A percentile compares a stretch with the other conserved stretches of the same genome.
Evolutionary conservation across 192 early-diverging fungal genomes (phyloP).

Genomic region (Coemansia sp.): DNA sequence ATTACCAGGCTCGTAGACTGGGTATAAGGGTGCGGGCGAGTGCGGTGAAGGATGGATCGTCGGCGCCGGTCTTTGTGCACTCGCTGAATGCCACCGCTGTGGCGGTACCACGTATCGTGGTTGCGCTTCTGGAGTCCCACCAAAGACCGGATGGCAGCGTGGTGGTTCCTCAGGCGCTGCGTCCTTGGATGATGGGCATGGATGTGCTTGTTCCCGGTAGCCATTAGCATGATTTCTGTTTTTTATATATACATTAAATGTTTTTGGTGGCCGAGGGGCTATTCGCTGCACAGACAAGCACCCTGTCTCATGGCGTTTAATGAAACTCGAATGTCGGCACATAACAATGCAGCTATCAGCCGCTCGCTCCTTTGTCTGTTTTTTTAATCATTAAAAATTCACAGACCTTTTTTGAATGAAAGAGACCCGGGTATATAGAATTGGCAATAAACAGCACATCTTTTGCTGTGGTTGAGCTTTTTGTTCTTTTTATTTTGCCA

Average conservation of each 20-base stretch:
- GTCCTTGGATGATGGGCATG: slow-evolving; percentile 69
- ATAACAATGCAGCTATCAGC: neutral
- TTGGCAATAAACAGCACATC: too few species aligned
- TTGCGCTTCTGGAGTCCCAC: slow-evolving; percentile 79
- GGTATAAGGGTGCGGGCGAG: slow-evolving; percentile 64
- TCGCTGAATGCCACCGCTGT: slow-evolving; percentile 92
- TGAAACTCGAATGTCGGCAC: neutral
- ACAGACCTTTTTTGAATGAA: too few species aligned
- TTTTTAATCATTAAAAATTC: neutral
- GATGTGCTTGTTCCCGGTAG: slow-evolving; percentile 10
- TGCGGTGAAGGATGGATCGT: slow-evolving; percentile 27
- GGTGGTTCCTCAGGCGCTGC: slow-evolving; percentile 65
- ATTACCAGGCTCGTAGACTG: slow-evolving; percentile 86
- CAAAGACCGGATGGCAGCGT: slow-evolving; percentile 73
- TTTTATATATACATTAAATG: too few species aligned
- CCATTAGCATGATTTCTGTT: neutral
- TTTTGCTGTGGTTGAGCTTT: too few species aligned
- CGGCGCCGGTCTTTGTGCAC: slow-evolving; percentile 65
- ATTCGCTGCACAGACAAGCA: too few species aligned
- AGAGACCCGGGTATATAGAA: too few species aligned
- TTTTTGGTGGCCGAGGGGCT: too few species aligned
- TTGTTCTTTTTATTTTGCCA: too few species aligned
- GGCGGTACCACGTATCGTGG: slow-evolving; percentile 85
- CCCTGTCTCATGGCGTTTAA: too few species aligned
- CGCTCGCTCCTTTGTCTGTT: neutral